Conservation (phyloP, 257 asterid species). For the Solanum microdontum region DNA sequence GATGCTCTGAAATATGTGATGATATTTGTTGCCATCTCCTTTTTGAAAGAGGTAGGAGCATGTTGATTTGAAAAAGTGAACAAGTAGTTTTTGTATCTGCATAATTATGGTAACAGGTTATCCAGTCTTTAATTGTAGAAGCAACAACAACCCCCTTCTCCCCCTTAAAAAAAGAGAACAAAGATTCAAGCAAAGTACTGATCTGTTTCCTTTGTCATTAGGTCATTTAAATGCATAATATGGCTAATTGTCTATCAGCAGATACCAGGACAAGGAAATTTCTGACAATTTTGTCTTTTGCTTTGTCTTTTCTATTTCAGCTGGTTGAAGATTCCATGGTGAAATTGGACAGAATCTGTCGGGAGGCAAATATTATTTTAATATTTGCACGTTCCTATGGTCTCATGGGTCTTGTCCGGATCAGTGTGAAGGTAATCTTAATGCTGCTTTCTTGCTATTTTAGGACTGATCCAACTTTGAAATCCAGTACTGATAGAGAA, state of each 20-base stretch:
- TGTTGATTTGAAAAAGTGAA: neutral
- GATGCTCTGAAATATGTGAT: neutral
- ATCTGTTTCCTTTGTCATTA: neutral
- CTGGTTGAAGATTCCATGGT: slow-evolving; percentile 80
- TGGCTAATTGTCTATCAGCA: neutral
- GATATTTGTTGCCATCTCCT: neutral
- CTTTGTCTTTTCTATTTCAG: slow-evolving; percentile 28
- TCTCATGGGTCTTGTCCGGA: slow-evolving; percentile 82
- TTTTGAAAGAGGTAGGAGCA: neutral
- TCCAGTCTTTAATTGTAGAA: neutral
- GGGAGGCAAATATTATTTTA: slow-evolving; percentile 68
- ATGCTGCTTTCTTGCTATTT: neutral
- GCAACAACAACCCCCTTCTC: neutral
- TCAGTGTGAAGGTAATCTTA: slow-evolving; percentile 69
- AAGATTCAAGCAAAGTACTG: neutral
- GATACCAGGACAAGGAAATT: neutral
- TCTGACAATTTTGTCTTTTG: neutral
- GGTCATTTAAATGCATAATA: neutral
- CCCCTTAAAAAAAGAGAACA: neutral
- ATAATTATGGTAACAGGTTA: neutral
- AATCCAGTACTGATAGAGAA: neutral
- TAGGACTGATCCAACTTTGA: neutral
- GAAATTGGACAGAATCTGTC: slow-evolving; percentile 80
- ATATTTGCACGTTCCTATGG: slow-evolving; percentile 96
- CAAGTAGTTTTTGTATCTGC: neutral